Conservation (phyloP, 202 grass and related monocot species). For the Schoenoplectus triqueter region DNA sequence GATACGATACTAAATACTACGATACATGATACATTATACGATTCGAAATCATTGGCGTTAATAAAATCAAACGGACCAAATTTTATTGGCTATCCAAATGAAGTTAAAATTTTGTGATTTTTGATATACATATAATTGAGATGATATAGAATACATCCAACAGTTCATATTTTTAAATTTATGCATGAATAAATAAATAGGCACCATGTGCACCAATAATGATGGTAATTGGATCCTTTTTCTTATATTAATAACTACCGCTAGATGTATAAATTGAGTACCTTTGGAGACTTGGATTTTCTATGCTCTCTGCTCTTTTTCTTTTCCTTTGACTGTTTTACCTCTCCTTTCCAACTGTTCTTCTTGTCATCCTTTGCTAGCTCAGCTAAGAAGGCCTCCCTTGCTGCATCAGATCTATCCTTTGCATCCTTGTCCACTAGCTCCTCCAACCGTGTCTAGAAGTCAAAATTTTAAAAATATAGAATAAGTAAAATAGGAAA, state of each 20-base stretch:
- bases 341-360: conserved; percentile 64
- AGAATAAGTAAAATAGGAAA: background rate
- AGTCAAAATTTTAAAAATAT: conserved; percentile 7
- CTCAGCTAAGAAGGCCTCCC: conserved; percentile 93
- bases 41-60: too few relatives aligned
- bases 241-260: conserved; percentile 4
- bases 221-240: too few relatives aligned
- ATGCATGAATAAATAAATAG: too few relatives aligned
- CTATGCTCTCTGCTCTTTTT: conserved; percentile 76
- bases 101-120: too few relatives aligned
- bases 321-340: conserved; percentile 84
- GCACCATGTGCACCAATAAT: too few relatives aligned
- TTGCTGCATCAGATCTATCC: conserved; percentile 94
- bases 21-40: too few relatives aligned
- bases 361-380: conserved; percentile 90
- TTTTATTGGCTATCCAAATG: too few relatives aligned
- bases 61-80: too few relatives aligned
- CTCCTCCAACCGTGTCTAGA: conserved; percentile 74
- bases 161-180: too few relatives aligned
- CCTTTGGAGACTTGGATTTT: conserved; percentile 78
- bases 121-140: too few relatives aligned
- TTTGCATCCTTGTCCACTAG: conserved; percentile 88
- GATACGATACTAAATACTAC: too few relatives aligned
- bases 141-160: too few relatives aligned
- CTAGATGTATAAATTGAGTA: conserved; percentile 42